These are phyloP conservation scores for Boletus sp. DNA, from an alignment of 768 basidiomycete genomes.

Conservation along the genomic window DNA sequence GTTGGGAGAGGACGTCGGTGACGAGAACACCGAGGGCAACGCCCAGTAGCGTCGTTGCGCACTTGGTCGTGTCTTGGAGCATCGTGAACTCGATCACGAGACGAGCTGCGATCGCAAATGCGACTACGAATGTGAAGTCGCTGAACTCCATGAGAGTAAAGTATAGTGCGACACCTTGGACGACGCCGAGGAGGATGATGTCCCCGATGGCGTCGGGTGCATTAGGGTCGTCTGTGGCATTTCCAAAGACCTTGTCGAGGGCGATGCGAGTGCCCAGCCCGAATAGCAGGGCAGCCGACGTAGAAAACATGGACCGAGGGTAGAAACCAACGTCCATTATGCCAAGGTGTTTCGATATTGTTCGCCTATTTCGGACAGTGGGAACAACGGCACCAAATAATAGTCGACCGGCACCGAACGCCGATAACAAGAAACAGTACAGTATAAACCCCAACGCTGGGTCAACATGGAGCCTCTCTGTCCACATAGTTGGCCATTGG, in stretches of 20 bases:
- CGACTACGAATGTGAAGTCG: conserved; percentile 53
- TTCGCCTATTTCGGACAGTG: conserved; percentile 22
- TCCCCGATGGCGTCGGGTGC: conserved; percentile 44
- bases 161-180: conserved; percentile 74
- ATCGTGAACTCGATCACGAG: conserved; percentile 61
- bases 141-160: conserved; percentile 56
- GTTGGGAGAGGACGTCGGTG: conserved; percentile 68
- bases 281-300: conserved; percentile 66
- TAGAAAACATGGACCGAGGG: conserved; percentile 42
- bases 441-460: not conserved
- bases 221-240: conserved; percentile 32
- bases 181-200: conserved; percentile 63
- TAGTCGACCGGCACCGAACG: not conserved
- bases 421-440: not conserved
- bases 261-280: conserved; percentile 73
- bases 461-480: conserved; percentile 33
- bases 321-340: conserved; percentile 18
- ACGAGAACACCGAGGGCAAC: conserved; percentile 64
- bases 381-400: conserved; percentile 15
- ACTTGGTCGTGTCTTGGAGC: conserved; percentile 50
- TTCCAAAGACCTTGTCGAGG: conserved; percentile 53
- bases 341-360: conserved; percentile 10
- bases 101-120: conserved; percentile 55
- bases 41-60: conserved; percentile 60
- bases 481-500: conserved; percentile 94